Percentiles rank a stretch among this genome's conserved stretches.
Conservation (phyloP, 768 basidiomycete genomes). For the Multifurca ochricompacta region DNA sequence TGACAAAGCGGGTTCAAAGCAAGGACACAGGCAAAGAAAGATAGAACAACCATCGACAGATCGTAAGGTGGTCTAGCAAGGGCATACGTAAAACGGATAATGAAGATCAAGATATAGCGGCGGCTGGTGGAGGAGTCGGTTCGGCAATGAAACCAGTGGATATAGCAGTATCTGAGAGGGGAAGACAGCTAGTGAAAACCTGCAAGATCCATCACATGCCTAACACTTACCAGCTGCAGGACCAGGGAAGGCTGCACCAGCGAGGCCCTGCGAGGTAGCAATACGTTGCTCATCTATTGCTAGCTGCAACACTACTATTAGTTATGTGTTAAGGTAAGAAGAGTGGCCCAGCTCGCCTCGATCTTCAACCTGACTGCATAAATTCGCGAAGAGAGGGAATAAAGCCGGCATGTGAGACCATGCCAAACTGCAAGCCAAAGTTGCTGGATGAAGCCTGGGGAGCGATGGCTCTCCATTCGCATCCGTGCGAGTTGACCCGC, state of each 20-base stretch:
- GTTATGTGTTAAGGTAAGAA: not conserved
- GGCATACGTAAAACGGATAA: no score
- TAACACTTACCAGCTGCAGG: not conserved
- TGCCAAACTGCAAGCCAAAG: not conserved
- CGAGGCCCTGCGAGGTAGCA: not conserved
- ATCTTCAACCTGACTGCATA: not conserved
- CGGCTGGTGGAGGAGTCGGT: not conserved
- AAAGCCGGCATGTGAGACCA: not conserved
- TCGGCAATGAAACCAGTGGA: not conserved
- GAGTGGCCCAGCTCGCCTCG: not conserved
- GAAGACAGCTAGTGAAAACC: not conserved
- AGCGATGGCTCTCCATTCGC: not conserved
- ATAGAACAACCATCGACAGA: no score
- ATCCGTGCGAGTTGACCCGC: not conserved
- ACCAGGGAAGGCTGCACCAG: not conserved
- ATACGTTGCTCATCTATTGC: not conserved
- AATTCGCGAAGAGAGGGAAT: not conserved
- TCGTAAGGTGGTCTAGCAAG: not conserved
- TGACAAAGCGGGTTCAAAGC: no score
- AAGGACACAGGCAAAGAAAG: no score
- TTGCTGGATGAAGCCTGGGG: not conserved
- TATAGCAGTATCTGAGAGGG: not conserved
- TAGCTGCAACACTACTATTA: not conserved
- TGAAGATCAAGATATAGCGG: not conserved
- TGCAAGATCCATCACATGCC: not conserved